These are phyloP conservation scores for Plasmopara halstedii DNA, from an alignment of 352 stramenopile genomes.

Conservation along the genomic window DNA sequence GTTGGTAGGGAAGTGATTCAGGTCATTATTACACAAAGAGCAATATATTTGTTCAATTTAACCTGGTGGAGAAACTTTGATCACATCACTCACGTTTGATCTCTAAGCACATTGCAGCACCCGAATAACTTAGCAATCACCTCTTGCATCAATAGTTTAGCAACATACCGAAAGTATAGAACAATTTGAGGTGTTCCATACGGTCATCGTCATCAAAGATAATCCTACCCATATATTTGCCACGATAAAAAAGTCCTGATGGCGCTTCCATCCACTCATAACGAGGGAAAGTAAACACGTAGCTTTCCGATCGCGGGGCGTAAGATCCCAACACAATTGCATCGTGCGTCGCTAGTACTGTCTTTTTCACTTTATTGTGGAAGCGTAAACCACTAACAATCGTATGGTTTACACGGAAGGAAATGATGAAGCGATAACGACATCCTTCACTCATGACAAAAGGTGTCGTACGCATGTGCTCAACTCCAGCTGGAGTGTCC, in stretches of 20 bases:
- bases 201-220: conserved; percentile 64
- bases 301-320: conserved; percentile 54
- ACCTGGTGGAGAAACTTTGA: background rate
- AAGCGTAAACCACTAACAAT: conserved; percentile 84
- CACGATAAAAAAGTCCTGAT: conserved; percentile 80
- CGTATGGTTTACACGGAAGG: conserved; percentile 76
- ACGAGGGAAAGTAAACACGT: conserved; percentile 80
- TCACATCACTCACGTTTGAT: conserved; percentile 48
- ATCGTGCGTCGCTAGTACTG: conserved; percentile 59
- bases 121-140: no score
- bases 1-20: no score
- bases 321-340: conserved; percentile 84
- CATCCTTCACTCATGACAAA: conserved; percentile 69
- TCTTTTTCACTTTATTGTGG: conserved; percentile 83
- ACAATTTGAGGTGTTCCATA: conserved; percentile 55
- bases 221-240: conserved; percentile 80
- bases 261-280: conserved; percentile 78
- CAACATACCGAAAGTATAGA: conserved; percentile 70
- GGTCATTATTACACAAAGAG: no score
- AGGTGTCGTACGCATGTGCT: conserved; percentile 62
- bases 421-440: conserved; percentile 80
- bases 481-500: conserved; percentile 56
- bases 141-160: background rate
- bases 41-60: no score
- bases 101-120: conserved; percentile 18